Base-by-base conservation (phyloP, 768 basidiomycete genomes). In the Russula abietina region DNA sequence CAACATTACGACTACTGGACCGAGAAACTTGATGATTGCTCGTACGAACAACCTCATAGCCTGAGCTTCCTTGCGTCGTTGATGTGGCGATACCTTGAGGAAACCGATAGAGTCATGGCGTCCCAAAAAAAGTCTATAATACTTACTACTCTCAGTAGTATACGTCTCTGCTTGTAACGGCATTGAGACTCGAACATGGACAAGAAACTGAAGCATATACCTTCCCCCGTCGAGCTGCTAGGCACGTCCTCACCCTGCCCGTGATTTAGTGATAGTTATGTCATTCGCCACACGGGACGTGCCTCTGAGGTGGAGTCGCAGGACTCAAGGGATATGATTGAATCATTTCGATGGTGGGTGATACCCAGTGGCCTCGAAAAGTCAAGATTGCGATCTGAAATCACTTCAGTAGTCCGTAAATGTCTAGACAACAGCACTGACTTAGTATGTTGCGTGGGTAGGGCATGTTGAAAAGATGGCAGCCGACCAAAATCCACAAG, bases 301-400 rank as follows among this genome's bases (percentile, higher is more conserved):
- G 17, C 62, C 62, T 63, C 62, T 1, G 62, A 63, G 33, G 8
- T 3, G 4, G 38, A 58, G 0, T 17, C 38, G 16, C 4, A 7
- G 17, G 62, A 63, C 22, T 59, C 45, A 10, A 63, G 62, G 6
- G 62, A 63, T 12, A 59, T 59, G 28, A 63, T 52, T 1, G 57
- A 59, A n/a, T 38, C 36, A 54, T 59, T 59, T 2, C 33, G 3
- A 10, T 54, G 51, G 30, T 10, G 6, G 0, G 46, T 58, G 14
- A 43, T 45, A 4, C 16, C 6, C 16, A 63, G 45, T 26, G 52
- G 45, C 33, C n/a, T 62, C 16, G 33, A 19, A 46, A 2, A 4
- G 22, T 28, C 14, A 17, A 26, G 32, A 45, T 16, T 2, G n/a
- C 8, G 8, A 26, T 30, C 56, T 52, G 30, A 19, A 22, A 8